These are phyloP conservation scores for Setaria viridis DNA, from an alignment of 202 grass and related monocot species.

Conservation along the genomic window DNA sequence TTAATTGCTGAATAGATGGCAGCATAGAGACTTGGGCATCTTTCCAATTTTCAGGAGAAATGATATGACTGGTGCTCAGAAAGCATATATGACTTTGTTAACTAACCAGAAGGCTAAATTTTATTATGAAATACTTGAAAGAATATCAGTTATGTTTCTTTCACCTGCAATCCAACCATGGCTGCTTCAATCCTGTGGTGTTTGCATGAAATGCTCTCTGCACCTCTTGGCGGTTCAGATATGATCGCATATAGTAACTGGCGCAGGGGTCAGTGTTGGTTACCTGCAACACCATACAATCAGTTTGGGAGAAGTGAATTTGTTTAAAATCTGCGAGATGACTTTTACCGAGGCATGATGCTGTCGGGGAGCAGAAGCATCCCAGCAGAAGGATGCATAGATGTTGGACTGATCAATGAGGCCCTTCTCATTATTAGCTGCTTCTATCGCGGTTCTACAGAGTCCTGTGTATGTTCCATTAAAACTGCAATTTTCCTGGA, in stretches of 20 bases:
- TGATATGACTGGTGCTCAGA: slow-evolving; percentile 38
- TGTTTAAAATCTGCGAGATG: slow-evolving; percentile 11
- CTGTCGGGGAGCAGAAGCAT: slow-evolving; percentile 39
- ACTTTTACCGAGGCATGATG: slow-evolving; percentile 41
- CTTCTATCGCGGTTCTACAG: slow-evolving; percentile 29
- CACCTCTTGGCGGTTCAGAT: slow-evolving; percentile 58
- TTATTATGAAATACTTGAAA: slow-evolving; percentile 35
- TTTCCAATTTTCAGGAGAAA: slow-evolving; percentile 53
- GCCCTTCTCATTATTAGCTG: slow-evolving; percentile 41
- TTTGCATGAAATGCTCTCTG: slow-evolving; percentile 65
- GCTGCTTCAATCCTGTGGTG: slow-evolving; percentile 46
- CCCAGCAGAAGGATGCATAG: slow-evolving; percentile 48
- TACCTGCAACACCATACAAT: slow-evolving; percentile 50
- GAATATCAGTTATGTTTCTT: slow-evolving; percentile 1
- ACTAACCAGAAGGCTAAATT: slow-evolving; percentile 15
- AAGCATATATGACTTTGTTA: slow-evolving; percentile 23
- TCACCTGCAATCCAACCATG: slow-evolving; percentile 60
- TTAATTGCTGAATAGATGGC: slow-evolving; percentile 49
- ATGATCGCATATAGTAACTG: slow-evolving; percentile 44
- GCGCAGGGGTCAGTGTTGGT: slow-evolving; percentile 53
- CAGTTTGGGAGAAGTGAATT: slow-evolving; percentile 4
- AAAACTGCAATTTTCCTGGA: slow-evolving; percentile 50
- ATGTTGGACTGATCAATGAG: slow-evolving; percentile 56
- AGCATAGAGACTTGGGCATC: slow-evolving; percentile 49
- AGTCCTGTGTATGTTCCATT: slow-evolving; percentile 38